Evolutionary conservation across 2,329 filamentous ascomycete genomes (phyloP).

Genomic region (Penicillium sp.): DNA sequence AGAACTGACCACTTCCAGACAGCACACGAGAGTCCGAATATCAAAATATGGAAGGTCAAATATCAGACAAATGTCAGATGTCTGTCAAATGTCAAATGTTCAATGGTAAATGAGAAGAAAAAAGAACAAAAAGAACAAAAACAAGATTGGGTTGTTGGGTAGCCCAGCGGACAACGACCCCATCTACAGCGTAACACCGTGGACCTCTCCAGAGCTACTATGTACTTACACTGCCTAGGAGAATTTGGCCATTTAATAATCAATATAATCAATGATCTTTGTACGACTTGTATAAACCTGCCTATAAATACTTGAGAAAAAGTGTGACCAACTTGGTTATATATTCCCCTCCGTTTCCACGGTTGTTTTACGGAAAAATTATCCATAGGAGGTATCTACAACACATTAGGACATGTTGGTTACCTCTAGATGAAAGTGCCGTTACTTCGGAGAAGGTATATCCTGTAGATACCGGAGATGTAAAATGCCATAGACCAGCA

Average conservation of each 20-base stretch:
- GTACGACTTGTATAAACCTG: not conserved
- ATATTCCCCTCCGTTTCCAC: too few species aligned
- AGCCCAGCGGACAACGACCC: not conserved
- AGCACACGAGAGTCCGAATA: not conserved
- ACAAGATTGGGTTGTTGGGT: not conserved
- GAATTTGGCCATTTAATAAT: not conserved
- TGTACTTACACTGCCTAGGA: not conserved
- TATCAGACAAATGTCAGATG: not conserved
- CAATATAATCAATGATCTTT: not conserved
- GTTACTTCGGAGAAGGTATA: too few species aligned
- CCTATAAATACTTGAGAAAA: too few species aligned
- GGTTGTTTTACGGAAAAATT: too few species aligned
- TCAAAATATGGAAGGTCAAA: not conserved
- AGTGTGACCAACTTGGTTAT: too few species aligned
- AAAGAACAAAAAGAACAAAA: not conserved
- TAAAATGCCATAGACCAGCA: too few species aligned
- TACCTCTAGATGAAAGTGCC: too few species aligned
- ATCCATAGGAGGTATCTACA: too few species aligned
- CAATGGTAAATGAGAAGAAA: not conserved
- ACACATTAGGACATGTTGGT: too few species aligned
- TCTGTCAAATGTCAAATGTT: not conserved
- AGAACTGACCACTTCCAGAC: not conserved
- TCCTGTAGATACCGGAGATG: too few species aligned
- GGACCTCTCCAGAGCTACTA: not conserved
- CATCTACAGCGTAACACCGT: not conserved